A percentile compares a stretch with the other conserved stretches of the same genome.
Evolutionary conservation across 805 yeast species (phyloP).

Genomic region (Saturnispora hagleri): DNA sequence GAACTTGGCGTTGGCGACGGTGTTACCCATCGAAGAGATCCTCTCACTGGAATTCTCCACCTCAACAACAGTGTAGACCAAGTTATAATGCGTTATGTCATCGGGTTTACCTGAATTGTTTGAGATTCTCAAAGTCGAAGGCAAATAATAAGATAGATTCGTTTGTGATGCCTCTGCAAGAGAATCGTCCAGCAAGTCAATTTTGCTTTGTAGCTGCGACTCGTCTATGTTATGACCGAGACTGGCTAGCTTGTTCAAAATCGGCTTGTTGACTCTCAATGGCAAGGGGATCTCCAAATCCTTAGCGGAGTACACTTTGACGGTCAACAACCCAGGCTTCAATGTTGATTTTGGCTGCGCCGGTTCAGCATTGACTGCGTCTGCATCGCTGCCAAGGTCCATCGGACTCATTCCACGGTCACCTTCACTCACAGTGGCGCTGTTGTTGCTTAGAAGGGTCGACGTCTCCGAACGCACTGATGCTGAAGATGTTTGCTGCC

Average conservation of each 20-base stretch:
- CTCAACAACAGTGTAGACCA: slow-evolving; percentile 81
- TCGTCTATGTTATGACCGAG: slow-evolving; percentile 38
- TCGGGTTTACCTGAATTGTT: slow-evolving; percentile 46
- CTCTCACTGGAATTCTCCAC: slow-evolving; percentile 91
- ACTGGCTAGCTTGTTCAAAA: slow-evolving; percentile 54
- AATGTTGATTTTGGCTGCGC: slow-evolving; percentile 7
- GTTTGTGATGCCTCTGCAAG: slow-evolving; percentile 22
- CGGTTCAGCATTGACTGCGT: neutral
- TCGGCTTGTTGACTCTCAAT: slow-evolving; percentile 53
- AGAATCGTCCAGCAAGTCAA: slow-evolving; percentile 24
- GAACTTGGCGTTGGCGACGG: slow-evolving; percentile 70
- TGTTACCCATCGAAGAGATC: slow-evolving; percentile 78
- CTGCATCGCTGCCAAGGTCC: neutral
- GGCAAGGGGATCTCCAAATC: slow-evolving; percentile 64
- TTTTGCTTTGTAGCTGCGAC: slow-evolving; percentile 25
- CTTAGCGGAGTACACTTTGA: slow-evolving; percentile 64
- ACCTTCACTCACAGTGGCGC: neutral
- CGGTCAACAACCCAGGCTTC: slow-evolving; percentile 66
- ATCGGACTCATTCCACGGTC: neutral
- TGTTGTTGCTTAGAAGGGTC: neutral
- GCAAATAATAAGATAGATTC: slow-evolving; percentile 31
- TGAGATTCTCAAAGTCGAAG: slow-evolving; percentile 32
- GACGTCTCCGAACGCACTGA: neutral
- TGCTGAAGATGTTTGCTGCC: neutral
- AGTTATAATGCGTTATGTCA: slow-evolving; percentile 34